Base-by-base conservation (phyloP, 139 green algal genomes). In the Chlamydomonas sp. region DNA sequence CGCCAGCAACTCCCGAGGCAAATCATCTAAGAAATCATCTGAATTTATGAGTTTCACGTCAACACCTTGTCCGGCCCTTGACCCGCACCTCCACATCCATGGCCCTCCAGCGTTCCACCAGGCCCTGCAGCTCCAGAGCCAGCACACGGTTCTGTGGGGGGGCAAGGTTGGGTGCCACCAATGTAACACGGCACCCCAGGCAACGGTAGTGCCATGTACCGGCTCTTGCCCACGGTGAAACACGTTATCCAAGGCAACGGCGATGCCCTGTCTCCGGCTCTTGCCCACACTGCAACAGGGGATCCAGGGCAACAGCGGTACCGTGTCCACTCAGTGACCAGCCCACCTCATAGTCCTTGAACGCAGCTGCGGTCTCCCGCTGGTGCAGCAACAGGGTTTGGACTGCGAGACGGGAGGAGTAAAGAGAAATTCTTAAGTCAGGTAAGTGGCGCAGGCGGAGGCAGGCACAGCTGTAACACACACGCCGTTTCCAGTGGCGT, bases 141-240 rank as follows among this genome's bases (percentile, higher is more conserved):
- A 91, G 73, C 63, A 91, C 88, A n/a, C 88, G 88, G 73, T 91
- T 91, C 83, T 91, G 86, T 4, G 62, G 5, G 66, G 15, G 68
- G 80, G 4, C 14, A 10, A 7, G 18, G 59, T 14, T 18, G 10
- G 12, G 66, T 14, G 12, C 66, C 9, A 14, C 66, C 9, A 14
- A 71, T 10, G 10, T 18, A 10, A 71, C 66, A 71, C 12, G 66
- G 12, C 66, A 71, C 10, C 66, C 9, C 66, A 71, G 66, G 10
- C 9, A 10, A 71, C 10, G 10, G 66, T 71, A 14, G 66, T 14
- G 66, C 66, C 9, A 14, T 71, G 66, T 14, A 71, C 10, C 66
- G 31, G 31, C 31, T 49, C 31, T 49, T 49, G 31, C 31, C 31
- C 31, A 71, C 12, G 66, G 66, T 10, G 12, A 71, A 71, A 71